Percentiles rank a stretch among this genome's conserved stretches.
Evolutionary conservation across 1,284 basidiomycete species (phyloP).

Genomic region (Naganishia cerealis): DNA sequence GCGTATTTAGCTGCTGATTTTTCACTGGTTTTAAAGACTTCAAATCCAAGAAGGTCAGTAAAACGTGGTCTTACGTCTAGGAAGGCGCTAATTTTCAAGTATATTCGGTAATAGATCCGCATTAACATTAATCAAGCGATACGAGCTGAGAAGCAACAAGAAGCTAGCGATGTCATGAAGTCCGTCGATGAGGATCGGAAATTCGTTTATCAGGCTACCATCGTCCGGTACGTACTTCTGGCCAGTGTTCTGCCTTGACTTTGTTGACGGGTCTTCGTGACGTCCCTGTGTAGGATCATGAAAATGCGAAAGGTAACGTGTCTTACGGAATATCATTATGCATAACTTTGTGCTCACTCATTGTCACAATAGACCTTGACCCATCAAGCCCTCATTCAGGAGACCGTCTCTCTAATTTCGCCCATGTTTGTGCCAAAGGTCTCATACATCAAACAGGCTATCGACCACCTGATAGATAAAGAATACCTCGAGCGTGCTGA

Average conservation of each 20-base stretch:
- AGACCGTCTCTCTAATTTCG: slow-evolving; percentile 88
- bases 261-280: background rate
- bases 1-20: background rate
- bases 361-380: slow-evolving; percentile 73
- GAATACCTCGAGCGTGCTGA: slow-evolving; percentile 94
- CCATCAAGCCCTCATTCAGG: slow-evolving; percentile 89
- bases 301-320: slow-evolving; percentile 73
- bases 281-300: slow-evolving; percentile 70
- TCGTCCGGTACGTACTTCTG: slow-evolving; percentile 64
- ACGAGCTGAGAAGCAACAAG: slow-evolving; percentile 90
- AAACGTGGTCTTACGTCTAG: background rate
- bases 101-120: slow-evolving; percentile 61
- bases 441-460: slow-evolving; percentile 67
- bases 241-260: slow-evolving; percentile 11
- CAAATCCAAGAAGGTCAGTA: slow-evolving; percentile 26
- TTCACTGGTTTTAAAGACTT: slow-evolving; percentile 16
- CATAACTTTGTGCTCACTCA: background rate
- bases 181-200: slow-evolving; percentile 97
- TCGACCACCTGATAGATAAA: slow-evolving; percentile 93
- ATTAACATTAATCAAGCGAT: slow-evolving; percentile 92
- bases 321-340: background rate
- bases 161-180: slow-evolving; percentile 86
- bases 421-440: slow-evolving; percentile 53
- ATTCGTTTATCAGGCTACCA: slow-evolving; percentile 94
- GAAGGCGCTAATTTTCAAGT: slow-evolving; percentile 28